These are phyloP conservation scores for Choiromyces venosus DNA, from an alignment of 495 filamentous ascomycete genomes.

Conservation along the genomic window DNA sequence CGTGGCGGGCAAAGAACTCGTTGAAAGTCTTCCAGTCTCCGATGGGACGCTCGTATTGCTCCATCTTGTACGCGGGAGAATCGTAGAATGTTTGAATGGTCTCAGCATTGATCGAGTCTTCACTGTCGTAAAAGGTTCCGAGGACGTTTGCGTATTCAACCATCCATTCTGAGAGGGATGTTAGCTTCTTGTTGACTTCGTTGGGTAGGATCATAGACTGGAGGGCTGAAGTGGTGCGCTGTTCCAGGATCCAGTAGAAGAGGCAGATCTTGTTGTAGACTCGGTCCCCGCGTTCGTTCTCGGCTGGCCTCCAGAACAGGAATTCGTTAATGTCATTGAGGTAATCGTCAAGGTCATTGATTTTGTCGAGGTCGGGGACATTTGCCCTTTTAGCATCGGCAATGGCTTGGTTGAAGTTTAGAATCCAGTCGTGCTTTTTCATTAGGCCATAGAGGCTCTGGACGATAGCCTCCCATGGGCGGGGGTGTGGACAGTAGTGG, in stretches of 20 bases:
- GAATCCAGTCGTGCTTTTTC: slow-evolving; percentile 16
- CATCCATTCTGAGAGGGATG: slow-evolving; percentile 43
- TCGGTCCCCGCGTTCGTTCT: slow-evolving; percentile 30
- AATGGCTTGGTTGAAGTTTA: slow-evolving; percentile 29
- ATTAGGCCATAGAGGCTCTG: slow-evolving; percentile 16
- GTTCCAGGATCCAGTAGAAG: slow-evolving; percentile 43
- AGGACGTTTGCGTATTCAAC: slow-evolving; percentile 38
- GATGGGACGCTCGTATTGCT: slow-evolving; percentile 32
- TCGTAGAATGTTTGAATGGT: slow-evolving; percentile 38
- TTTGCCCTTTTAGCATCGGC: slow-evolving; percentile 19
- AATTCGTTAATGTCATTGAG: slow-evolving; percentile 33
- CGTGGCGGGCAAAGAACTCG: slow-evolving; percentile 40
- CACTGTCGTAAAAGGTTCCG: slow-evolving; percentile 42
- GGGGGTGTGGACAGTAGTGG: too few species aligned
- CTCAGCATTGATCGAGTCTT: slow-evolving; percentile 32
- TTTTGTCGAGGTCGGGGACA: slow-evolving; percentile 25
- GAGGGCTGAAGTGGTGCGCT: slow-evolving; percentile 21
- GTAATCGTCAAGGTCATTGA: slow-evolving; percentile 25
- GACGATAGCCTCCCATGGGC: slow-evolving; percentile 12
- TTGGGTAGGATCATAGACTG: slow-evolving; percentile 36
- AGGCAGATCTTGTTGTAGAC: slow-evolving; percentile 40
- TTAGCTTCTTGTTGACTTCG: slow-evolving; percentile 17
- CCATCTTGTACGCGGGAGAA: slow-evolving; percentile 29
- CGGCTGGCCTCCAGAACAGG: slow-evolving; percentile 40
- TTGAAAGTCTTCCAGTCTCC: slow-evolving; percentile 43